A percentile compares a stretch with the other conserved stretches of the same genome.
Conservation (phyloP, 305 asterid genomes). For the Rubia tinctorum region DNA sequence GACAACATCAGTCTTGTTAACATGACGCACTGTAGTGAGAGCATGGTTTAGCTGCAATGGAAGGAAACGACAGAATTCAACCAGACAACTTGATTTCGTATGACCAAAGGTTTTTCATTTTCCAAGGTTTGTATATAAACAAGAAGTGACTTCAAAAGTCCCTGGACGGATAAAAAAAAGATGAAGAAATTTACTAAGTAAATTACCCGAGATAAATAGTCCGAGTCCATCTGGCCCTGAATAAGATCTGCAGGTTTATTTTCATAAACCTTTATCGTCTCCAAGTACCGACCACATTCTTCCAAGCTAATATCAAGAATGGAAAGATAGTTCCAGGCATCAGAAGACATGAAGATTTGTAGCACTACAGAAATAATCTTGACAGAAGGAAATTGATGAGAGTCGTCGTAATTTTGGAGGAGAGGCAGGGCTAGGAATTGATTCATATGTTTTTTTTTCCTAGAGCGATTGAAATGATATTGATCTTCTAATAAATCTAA, state of each 20-base stretch:
- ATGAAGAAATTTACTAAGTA: constrained; percentile 8
- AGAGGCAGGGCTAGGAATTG: neutral
- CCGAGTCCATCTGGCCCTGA: constrained; percentile 98
- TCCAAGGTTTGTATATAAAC: neutral
- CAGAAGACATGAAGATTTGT: neutral
- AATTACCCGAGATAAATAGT: constrained; percentile 83
- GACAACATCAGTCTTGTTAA: constrained; percentile 96
- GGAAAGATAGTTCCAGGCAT: neutral
- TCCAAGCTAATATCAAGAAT: constrained; percentile 56
- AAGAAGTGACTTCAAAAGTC: neutral
- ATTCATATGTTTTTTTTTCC: neutral
- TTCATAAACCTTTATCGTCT: constrained; percentile 93
- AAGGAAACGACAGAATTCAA: constrained; percentile 17
- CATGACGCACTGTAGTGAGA: constrained; percentile 80
- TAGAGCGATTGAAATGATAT: neutral
- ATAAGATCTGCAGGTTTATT: constrained; percentile 95
- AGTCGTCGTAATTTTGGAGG: neutral
- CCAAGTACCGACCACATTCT: constrained; percentile 97
- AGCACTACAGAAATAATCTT: neutral
- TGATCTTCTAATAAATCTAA: neutral
- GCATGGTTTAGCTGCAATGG: constrained; percentile 66
- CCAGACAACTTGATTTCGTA: constrained; percentile 5
- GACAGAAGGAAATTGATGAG: neutral
- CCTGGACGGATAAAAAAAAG: constrained; percentile 7
- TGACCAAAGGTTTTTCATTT: neutral